phyloP scores from a whole-genome alignment of 371 early-diverging fungal species.

The Lichtheimia hyalospora region DNA sequence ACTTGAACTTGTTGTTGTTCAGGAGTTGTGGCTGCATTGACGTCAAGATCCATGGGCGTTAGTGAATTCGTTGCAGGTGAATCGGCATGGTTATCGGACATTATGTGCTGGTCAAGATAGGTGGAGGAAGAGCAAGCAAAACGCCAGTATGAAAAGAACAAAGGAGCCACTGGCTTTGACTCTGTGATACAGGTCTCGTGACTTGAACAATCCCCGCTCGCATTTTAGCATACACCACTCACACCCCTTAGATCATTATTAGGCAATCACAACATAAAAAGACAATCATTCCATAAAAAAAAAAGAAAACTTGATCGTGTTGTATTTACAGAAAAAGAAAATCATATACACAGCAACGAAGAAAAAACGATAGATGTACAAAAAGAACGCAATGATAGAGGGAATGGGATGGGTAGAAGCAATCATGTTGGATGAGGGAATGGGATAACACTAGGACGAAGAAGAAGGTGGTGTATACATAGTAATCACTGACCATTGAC shows the following conservation, averaged over 20 bases:
- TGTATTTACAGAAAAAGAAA: not conserved
- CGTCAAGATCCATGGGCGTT: slow-evolving; percentile 25
- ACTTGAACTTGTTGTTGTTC: slow-evolving; percentile 19
- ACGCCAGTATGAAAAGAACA: no score
- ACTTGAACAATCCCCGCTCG: no score
- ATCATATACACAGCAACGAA: not conserved
- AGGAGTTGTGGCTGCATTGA: slow-evolving; percentile 16
- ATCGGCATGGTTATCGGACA: slow-evolving; percentile 9
- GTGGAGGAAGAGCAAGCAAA: no score
- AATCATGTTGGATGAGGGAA: not conserved
- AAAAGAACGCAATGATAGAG: slow-evolving; percentile 1
- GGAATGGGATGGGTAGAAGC: not conserved
- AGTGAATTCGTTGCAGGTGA: slow-evolving; percentile 20
- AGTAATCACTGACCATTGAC: slow-evolving; percentile 20
- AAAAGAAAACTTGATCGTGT: not conserved
- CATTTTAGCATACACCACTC: no score
- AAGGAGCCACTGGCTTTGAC: no score
- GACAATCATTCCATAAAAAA: no score
- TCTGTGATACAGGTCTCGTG: no score
- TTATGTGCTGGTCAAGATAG: not conserved
- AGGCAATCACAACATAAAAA: no score
- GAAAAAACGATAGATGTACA: not conserved
- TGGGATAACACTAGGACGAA: not conserved
- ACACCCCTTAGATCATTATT: no score
- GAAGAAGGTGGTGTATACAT: slow-evolving; percentile 6